Evolutionary conservation across 2,329 filamentous ascomycete species (phyloP).

Genomic region (Chaetomiaceae sp.): DNA sequence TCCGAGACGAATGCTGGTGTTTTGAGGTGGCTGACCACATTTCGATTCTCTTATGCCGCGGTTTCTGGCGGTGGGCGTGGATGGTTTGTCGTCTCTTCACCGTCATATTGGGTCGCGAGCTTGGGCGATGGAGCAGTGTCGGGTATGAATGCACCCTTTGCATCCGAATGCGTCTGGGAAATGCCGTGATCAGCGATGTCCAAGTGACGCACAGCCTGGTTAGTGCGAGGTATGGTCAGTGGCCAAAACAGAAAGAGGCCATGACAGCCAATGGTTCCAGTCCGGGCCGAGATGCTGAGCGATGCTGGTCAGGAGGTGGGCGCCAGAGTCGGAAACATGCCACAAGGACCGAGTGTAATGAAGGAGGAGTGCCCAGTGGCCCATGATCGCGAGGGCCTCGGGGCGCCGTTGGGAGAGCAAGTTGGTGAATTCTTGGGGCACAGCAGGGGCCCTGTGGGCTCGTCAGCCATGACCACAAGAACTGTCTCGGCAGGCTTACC

Average conservation of each 20-base stretch:
- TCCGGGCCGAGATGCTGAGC: slow-evolving; percentile 19
- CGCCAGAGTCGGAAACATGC: slow-evolving; percentile 34
- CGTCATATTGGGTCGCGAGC: too few species aligned
- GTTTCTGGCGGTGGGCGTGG: too few species aligned
- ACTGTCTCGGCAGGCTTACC: slow-evolving; percentile 21
- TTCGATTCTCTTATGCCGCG: too few species aligned
- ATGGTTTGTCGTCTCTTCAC: too few species aligned
- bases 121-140: too few species aligned
- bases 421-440: slow-evolving; percentile 34
- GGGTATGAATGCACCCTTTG: neutral
- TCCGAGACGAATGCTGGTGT: too few species aligned
- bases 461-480: neutral
- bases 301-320: slow-evolving; percentile 29
- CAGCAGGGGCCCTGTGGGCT: slow-evolving; percentile 14
- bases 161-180: neutral
- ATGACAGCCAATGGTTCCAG: slow-evolving; percentile 22
- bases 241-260: slow-evolving; percentile 19
- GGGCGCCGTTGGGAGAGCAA: slow-evolving; percentile 35
- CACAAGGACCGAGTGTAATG: slow-evolving; percentile 38
- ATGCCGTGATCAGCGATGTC: neutral
- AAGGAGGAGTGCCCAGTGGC: slow-evolving; percentile 47
- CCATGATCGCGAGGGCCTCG: slow-evolving; percentile 44
- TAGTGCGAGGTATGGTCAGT: neutral
- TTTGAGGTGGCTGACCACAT: too few species aligned
- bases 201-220: too few species aligned